Conservation (phyloP, 2,329 filamentous ascomycete species). For the Lachnellula willkommii region DNA sequence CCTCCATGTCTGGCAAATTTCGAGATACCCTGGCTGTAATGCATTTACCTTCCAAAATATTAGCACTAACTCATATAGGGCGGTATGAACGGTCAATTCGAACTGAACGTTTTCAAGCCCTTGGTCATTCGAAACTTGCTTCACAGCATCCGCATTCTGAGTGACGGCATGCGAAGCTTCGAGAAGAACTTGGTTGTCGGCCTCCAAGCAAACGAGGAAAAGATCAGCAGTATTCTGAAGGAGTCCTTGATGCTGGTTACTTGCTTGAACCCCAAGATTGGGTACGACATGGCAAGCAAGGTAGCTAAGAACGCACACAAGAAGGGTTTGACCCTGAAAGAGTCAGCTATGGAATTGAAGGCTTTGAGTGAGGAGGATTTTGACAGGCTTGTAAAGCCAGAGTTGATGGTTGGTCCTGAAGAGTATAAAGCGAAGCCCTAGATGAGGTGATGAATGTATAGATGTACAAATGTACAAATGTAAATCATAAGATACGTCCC, state of each 20-base stretch:
- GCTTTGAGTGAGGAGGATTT: slow-evolving; percentile 87
- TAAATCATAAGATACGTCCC: too few species aligned
- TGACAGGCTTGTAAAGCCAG: slow-evolving; percentile 80
- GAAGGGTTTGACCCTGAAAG: slow-evolving; percentile 90
- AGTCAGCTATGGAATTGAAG: slow-evolving; percentile 89
- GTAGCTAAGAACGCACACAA: slow-evolving; percentile 99
- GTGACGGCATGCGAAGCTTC: slow-evolving; percentile 92
- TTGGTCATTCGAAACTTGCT: slow-evolving; percentile 92
- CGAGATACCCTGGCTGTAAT: not conserved
- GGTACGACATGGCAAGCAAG: slow-evolving; percentile 95
- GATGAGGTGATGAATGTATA: not conserved
- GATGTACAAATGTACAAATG: not conserved
- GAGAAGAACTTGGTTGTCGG: slow-evolving; percentile 88
- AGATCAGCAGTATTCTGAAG: slow-evolving; percentile 84
- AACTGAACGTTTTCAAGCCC: slow-evolving; percentile 98
- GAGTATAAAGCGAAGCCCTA: slow-evolving; percentile 44
- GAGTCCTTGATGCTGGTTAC: slow-evolving; percentile 99
- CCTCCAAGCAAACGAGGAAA: slow-evolving; percentile 86
- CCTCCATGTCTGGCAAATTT: not conserved
- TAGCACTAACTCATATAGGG: slow-evolving; percentile 38
- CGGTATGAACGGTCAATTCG: slow-evolving; percentile 96
- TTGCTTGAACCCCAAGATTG: slow-evolving; percentile 94
- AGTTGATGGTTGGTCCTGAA: slow-evolving; percentile 89
- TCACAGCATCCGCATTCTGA: slow-evolving; percentile 81
- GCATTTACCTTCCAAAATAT: not conserved